Percentiles rank a stretch among this genome's conserved stretches.
Evolutionary conservation across 2,329 filamentous ascomycete species (phyloP).

Genomic region (Aspergillus floridensis): DNA sequence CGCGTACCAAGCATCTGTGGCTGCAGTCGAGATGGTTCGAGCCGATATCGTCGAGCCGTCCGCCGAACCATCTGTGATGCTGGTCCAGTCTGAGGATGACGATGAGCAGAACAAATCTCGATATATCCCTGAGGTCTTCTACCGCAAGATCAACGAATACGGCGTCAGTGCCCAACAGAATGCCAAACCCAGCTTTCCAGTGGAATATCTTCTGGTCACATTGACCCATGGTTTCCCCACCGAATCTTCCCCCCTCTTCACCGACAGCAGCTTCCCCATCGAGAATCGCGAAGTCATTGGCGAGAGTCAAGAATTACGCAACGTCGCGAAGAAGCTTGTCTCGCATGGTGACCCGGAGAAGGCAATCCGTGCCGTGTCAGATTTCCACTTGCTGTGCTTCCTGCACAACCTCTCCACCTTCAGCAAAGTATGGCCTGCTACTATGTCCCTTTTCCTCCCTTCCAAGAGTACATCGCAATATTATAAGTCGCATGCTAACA

Average conservation of each 20-base stretch:
- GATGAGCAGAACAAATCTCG: constrained; percentile 65
- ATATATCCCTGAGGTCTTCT: constrained; percentile 98
- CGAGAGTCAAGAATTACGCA: constrained; percentile 74
- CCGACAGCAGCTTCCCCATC: constrained; percentile 70
- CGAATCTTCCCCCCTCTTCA: constrained; percentile 73
- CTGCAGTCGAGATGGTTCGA: constrained; percentile 93
- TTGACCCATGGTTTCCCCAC: constrained; percentile 95
- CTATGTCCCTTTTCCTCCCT: neutral
- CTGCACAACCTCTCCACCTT: constrained; percentile 77
- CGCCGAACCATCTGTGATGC: constrained; percentile 87
- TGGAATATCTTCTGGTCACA: constrained; percentile 93
- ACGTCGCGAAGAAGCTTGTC: constrained; percentile 67
- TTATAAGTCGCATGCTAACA: neutral
- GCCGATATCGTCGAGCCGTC: constrained; percentile 95
- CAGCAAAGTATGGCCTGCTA: constrained; percentile 65
- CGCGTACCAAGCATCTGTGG: constrained; percentile 91
- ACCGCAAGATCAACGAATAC: constrained; percentile 92
- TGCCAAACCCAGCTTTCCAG: constrained; percentile 91
- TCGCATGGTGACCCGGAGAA: constrained; percentile 60
- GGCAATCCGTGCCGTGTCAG: constrained; percentile 70
- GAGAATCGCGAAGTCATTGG: constrained; percentile 89
- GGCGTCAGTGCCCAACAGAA: constrained; percentile 95
- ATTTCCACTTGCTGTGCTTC: constrained; percentile 93
- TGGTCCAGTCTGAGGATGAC: constrained; percentile 87
- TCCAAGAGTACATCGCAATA: neutral